phyloP scores from a whole-genome alignment of 257 asterid species.

The Capsicum baccatum region DNA sequence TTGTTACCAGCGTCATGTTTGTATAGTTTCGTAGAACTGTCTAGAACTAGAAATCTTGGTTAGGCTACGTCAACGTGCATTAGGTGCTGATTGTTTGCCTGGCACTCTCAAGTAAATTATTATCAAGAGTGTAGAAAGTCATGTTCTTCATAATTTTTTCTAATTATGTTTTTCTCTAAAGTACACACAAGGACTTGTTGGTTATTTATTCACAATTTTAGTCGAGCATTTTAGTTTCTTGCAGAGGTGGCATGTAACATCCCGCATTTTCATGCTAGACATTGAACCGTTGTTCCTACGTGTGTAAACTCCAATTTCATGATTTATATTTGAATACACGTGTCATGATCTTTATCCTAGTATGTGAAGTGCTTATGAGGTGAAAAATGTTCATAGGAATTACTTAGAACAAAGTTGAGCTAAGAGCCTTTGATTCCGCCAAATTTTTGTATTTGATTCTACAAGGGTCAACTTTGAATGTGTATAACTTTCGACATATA shows the following conservation, averaged over 20 bases:
- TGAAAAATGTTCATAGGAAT: no score
- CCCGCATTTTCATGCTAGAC: no score
- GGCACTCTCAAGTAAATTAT: slow-evolving; percentile 22
- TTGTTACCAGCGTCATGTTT: neutral
- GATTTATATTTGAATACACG: no score
- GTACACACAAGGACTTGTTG: slow-evolving; percentile 3
- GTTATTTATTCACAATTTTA: neutral
- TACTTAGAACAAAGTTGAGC: no score
- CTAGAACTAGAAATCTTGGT: slow-evolving; percentile 17
- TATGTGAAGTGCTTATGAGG: no score
- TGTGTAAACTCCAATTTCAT: no score
- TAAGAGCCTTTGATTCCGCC: no score
- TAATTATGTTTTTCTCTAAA: neutral
- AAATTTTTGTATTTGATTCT: no score
- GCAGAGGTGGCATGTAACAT: neutral
- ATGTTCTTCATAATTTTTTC: neutral
- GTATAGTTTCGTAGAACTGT: neutral
- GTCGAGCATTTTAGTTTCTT: neutral
- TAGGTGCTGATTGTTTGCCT: slow-evolving; percentile 6
- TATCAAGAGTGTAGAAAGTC: neutral
- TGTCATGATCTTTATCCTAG: no score
- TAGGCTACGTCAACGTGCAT: neutral
- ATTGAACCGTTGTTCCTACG: no score
- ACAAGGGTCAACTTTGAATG: no score
- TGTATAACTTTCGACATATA: no score